Evolutionary conservation across 2,329 filamentous ascomycete genomes (phyloP).

Genomic region (Orbilia brochopaga): DNA sequence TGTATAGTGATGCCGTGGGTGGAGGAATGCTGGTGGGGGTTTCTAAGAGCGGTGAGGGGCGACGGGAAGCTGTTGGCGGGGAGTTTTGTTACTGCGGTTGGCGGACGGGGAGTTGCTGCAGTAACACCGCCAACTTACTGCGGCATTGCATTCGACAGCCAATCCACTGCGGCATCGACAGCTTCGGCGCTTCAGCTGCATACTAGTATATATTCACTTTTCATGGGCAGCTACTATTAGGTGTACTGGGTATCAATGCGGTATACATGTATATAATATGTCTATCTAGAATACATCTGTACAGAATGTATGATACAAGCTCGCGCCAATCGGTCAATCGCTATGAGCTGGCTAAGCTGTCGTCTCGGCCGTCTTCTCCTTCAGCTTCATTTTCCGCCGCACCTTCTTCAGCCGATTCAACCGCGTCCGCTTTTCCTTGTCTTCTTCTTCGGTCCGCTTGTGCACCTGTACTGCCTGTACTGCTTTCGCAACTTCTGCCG

Average conservation of each 20-base stretch:
- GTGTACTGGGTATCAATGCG: background rate
- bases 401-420: slow-evolving; percentile 43
- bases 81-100: slow-evolving; percentile 3
- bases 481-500: slow-evolving; percentile 11
- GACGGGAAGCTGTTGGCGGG: slow-evolving; percentile 9
- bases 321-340: background rate
- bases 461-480: slow-evolving; percentile 24
- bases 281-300: background rate
- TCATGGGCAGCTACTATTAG: no score
- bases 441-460: slow-evolving; percentile 41
- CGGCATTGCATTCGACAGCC: slow-evolving; percentile 1
- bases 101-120: slow-evolving; percentile 23
- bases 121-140: slow-evolving; percentile 15
- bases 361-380: slow-evolving; percentile 10
- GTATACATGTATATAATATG: background rate
- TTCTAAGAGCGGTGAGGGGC: slow-evolving; percentile 7
- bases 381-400: slow-evolving; percentile 27
- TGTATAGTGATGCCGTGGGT: background rate
- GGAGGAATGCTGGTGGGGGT: slow-evolving; percentile 2
- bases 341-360: background rate
- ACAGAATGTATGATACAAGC: background rate
- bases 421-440: slow-evolving; percentile 42
- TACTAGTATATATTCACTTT: no score
- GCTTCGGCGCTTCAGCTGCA: no score
- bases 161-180: background rate